Percentiles rank a stretch among this genome's conserved stretches.
Conservation (phyloP, 2,329 filamentous ascomycete species). For the Sporothrix brunneoviolacea region DNA sequence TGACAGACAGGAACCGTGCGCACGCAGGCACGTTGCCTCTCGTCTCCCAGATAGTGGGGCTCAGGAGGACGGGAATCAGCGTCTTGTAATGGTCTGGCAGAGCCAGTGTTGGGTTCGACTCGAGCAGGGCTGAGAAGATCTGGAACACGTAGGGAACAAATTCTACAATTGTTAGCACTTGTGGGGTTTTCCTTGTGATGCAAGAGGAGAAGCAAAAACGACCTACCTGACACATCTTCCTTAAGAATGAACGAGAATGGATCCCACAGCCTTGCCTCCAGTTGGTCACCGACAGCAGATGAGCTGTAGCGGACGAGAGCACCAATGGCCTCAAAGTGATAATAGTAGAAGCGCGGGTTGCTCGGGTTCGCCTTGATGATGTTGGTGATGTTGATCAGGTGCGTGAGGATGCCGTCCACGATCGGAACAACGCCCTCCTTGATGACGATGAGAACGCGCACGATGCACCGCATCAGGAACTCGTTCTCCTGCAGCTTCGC, state of each 20-base stretch:
- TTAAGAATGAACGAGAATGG: constrained; percentile 76
- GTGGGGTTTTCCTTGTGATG: too few species aligned
- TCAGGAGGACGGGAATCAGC: constrained; percentile 70
- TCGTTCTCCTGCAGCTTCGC: constrained; percentile 98
- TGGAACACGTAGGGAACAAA: constrained; percentile 97
- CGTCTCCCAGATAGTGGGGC: constrained; percentile 81
- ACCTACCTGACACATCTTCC: constrained; percentile 68
- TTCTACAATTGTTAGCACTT: too few species aligned
- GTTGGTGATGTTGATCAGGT: constrained; percentile 82
- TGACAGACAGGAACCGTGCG: constrained; percentile 73
- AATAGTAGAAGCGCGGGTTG: constrained; percentile 98
- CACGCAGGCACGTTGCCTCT: constrained; percentile 90
- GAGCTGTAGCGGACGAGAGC: constrained; percentile 73
- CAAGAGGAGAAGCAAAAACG: neutral
- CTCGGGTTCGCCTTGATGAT: constrained; percentile 92
- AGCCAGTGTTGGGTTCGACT: constrained; percentile 72
- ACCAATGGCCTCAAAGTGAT: constrained; percentile 90
- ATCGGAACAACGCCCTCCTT: constrained; percentile 71
- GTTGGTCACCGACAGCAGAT: constrained; percentile 57
- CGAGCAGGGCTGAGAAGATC: constrained; percentile 82
- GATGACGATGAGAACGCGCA: constrained; percentile 93
- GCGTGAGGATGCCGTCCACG: constrained; percentile 70
- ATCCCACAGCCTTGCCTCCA: constrained; percentile 75
- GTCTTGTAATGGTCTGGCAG: constrained; percentile 75
- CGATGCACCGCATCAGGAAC: constrained; percentile 96